Conservation (phyloP, 108 stramenopile species). For the Nitzschia palea region DNA sequence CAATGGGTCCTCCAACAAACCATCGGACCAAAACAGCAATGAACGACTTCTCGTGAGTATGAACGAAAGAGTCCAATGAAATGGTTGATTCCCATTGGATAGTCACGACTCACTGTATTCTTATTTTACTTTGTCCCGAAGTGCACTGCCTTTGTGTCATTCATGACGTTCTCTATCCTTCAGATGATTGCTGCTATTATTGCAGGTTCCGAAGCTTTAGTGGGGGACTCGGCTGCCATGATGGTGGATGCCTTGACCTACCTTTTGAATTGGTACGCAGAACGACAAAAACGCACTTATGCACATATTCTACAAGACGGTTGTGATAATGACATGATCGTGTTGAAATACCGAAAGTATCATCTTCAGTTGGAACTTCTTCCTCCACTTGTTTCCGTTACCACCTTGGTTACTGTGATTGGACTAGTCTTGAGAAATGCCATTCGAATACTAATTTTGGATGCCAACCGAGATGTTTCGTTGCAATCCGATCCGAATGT, state of each 20-base stretch:
- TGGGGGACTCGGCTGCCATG: slow-evolving; percentile 39
- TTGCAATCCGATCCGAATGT: slow-evolving; percentile 35
- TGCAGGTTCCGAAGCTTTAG: slow-evolving; percentile 43
- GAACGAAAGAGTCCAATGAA: no score
- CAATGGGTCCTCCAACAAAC: no score
- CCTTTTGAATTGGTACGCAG: slow-evolving; percentile 65
- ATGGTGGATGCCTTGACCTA: slow-evolving; percentile 66
- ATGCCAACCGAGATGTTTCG: slow-evolving; percentile 47
- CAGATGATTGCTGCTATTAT: slow-evolving; percentile 50
- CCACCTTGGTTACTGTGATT: slow-evolving; percentile 56
- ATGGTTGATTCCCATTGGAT: no score
- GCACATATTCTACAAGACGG: slow-evolving; percentile 52
- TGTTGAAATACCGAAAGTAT: slow-evolving; percentile 12
- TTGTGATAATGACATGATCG: not conserved
- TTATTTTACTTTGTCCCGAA: no score
- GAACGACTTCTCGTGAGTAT: no score
- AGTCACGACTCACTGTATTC: no score
- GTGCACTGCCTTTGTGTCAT: slow-evolving; percentile 61
- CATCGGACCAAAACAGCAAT: no score
- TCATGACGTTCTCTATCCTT: slow-evolving; percentile 50
- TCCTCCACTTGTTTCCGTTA: slow-evolving; percentile 61
- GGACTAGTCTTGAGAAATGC: slow-evolving; percentile 21
- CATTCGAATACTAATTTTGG: slow-evolving; percentile 21
- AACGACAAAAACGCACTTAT: slow-evolving; percentile 44
- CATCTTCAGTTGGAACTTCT: slow-evolving; percentile 56